Evolutionary conservation across 768 basidiomycete species (phyloP).

Genomic region (Sistotremastrum suecicum): DNA sequence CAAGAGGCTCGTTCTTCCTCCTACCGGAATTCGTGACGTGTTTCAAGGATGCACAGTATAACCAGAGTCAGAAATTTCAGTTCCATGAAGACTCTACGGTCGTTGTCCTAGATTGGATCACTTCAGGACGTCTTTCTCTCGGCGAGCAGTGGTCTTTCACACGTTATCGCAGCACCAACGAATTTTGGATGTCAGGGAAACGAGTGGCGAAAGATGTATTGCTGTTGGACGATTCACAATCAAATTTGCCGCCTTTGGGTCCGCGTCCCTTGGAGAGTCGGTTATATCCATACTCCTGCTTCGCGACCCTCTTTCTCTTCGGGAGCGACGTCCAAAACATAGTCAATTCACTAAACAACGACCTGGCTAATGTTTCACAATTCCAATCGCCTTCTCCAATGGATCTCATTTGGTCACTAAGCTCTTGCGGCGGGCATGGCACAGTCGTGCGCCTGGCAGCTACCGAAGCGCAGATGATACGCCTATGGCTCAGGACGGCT

Average conservation of each 20-base stretch:
- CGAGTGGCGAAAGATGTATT: constrained; percentile 65
- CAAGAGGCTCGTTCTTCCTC: constrained; percentile 50
- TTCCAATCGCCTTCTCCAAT: constrained; percentile 40
- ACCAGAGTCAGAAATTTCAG: constrained; percentile 68
- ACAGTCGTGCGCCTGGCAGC: constrained; percentile 61
- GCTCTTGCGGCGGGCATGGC: constrained; percentile 31
- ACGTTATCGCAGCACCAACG: constrained; percentile 74
- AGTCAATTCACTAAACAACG: constrained; percentile 30
- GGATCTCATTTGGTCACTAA: constrained; percentile 74
- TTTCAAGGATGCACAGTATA: constrained; percentile 72
- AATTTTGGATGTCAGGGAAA: constrained; percentile 51
- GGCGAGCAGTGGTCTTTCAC: constrained; percentile 89
- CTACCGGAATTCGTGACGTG: constrained; percentile 92
- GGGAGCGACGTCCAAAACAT: constrained; percentile 46
- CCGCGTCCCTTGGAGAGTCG: constrained; percentile 40
- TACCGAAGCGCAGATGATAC: constrained; percentile 61
- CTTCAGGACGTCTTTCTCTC: constrained; percentile 67
- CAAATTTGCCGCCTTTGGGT: constrained; percentile 19
- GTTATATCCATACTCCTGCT: constrained; percentile 76
- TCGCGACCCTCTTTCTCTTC: constrained; percentile 71
- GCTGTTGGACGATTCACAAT: constrained; percentile 42
- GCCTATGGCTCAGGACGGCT: constrained; percentile 47
- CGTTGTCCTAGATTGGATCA: constrained; percentile 82
- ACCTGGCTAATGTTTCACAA: constrained; percentile 44
- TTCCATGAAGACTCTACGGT: constrained; percentile 47